Base-by-base conservation (phyloP, 495 filamentous ascomycete species). In the Annulohypoxylon bovei region DNA sequence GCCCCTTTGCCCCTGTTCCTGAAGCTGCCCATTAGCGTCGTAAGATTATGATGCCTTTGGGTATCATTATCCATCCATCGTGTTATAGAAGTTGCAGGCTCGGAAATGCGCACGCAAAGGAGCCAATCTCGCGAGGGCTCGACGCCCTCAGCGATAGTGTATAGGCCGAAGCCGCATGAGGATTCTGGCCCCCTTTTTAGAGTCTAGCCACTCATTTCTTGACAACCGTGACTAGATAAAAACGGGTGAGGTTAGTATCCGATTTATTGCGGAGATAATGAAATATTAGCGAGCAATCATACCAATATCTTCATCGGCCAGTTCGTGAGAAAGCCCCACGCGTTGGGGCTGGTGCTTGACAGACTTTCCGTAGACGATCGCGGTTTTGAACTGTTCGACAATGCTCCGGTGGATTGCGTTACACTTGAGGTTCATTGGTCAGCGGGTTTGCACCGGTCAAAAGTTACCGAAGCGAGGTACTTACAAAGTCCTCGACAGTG, bases 311-410 rank as follows among this genome's bases (percentile, higher is more conserved):
- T 98, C 95, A 80, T 99, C 95, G 50, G 88, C 92, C 73, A 99
- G 85, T 84, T 97, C 92, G 79, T 99, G 95, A 20, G 88, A 81
- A 64, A 99, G 86, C 60, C 95, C 95, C 65, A 99, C 95, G 66
- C 93, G 88, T 82, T 98, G 96, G 67, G 95, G 95, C 81, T 99
- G 95, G 83, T 99, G 95, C 86, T 97, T 98, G 37, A 99, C 95
- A 40, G 94, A 97, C 73, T 93, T 93, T 55, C 95, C 95, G 80
- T 98, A 99, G 49, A 99, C 95, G 79, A 99, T 90, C 16, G 95
- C 95, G 33, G 88, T 85, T 83, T 93, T 95, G 87, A 99, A 99
- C 72, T 97, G 90, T 76, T 99, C 95, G 60, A 97, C 87, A 75
- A 99, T 99, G 32, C 89, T 94, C 78, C 93, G 92, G 81, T 99